Base-by-base conservation (phyloP, 108 stramenopile genomes). In the Licmophora abbreviata region DNA sequence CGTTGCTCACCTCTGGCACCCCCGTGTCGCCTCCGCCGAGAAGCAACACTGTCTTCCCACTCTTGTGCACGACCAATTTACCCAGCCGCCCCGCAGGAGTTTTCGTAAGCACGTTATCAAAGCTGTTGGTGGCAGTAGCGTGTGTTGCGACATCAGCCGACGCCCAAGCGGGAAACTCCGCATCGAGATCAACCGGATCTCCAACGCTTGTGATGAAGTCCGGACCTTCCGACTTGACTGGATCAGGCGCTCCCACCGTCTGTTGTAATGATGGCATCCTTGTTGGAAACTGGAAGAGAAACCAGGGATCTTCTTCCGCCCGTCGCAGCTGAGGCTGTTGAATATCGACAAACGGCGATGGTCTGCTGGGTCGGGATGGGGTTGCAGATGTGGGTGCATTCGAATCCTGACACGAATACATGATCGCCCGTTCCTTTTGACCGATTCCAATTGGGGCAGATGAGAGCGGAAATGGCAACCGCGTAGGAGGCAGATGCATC, bases 11-110 rank as follows among this genome's bases (percentile, higher is more conserved):
- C 71, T 65, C 70, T n/a, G 57, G 63, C 26, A 31, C 33, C 3
- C 64, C 74, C 51, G 75, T 61, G 3, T 58, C 56, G 36, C 77
- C 75, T n/a, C n/a, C n/a, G 22, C 78, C 77, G 45, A 88, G 30
- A 24, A 79, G 71, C 14, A 92, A 53, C 9, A 84, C 79, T 7
- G 86, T 85, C 59, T 58, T 76, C 4, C 91, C 91, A 62, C 91
- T 92, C 48, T 86, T 77, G 51, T 81, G 62, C 23, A 92, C 76
- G 11, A 77, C 49, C 9, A 92, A 79, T 59, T 63, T 79, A 14
- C 91, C 91, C 45, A 88, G 74, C 37, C 55, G 51, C 5, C 91
- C 91, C 2, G 86, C 61, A 29, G 67, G 44, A 33, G 74, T 46
- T 24, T 63, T 62, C 22, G 57, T 59, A 28, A 87, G 56, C 4